phyloP scores from a whole-genome alignment of 495 filamentous ascomycete genomes.

The Lepidopterella palustris region DNA sequence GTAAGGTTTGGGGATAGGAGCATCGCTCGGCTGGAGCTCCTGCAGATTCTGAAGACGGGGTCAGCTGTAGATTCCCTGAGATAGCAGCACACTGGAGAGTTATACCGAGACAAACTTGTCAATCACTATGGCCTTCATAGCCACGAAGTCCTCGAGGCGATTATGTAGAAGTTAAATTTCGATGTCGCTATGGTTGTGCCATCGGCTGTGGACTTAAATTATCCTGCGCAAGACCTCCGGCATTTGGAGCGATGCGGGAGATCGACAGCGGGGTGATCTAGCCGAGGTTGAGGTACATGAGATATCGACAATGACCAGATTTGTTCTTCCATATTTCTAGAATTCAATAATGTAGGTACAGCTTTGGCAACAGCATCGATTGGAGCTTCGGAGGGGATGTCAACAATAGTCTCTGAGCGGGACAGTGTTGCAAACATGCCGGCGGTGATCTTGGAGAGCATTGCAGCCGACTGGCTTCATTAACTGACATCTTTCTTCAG shows the following conservation, averaged over 20 bases:
- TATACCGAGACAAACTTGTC: constrained; percentile 24
- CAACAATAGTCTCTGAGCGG: not conserved
- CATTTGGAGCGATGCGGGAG: not conserved
- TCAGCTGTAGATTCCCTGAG: not conserved
- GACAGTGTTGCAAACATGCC: no score
- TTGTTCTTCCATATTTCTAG: not conserved
- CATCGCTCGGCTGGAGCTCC: constrained; percentile 21
- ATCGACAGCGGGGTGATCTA: constrained; percentile 6
- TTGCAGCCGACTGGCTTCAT: no score
- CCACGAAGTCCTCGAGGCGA: no score
- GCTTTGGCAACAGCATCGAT: not conserved
- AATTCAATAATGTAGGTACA: no score
- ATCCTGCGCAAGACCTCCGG: not conserved
- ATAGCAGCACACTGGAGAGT: not conserved
- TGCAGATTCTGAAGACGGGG: constrained; percentile 19
- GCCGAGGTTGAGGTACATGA: constrained; percentile 1
- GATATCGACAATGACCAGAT: not conserved
- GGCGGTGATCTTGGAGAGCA: no score
- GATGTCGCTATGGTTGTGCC: not conserved
- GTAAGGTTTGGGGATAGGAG: constrained; percentile 1
- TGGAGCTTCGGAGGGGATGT: not conserved
- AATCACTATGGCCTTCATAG: constrained; percentile 34
- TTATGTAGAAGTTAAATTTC: no score
- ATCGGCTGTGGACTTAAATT: not conserved
- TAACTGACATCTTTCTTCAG: no score